phyloP scores from a whole-genome alignment of 2,329 filamentous ascomycete genomes.

The Aspergillus chevalieri region DNA sequence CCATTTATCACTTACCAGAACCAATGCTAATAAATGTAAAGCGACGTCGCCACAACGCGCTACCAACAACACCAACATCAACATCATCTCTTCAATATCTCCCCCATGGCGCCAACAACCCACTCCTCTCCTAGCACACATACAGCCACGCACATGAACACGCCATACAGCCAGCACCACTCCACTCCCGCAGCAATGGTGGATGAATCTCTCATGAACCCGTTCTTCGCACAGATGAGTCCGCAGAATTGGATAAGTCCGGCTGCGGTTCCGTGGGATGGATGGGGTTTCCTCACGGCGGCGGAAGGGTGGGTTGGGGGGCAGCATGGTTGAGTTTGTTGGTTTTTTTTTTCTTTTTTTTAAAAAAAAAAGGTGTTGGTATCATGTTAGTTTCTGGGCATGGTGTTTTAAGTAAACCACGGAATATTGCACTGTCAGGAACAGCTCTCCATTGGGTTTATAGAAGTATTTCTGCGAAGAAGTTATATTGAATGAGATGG shows the following conservation, averaged over 20 bases:
- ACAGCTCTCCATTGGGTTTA: too few relatives aligned
- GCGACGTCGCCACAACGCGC: slow-evolving; percentile 19
- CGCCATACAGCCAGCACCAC: background rate
- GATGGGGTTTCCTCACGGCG: slow-evolving; percentile 7
- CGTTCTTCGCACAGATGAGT: slow-evolving; percentile 20
- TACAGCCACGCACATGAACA: background rate
- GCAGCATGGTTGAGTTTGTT: background rate
- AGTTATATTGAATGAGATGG: too few relatives aligned
- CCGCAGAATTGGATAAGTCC: slow-evolving; percentile 30
- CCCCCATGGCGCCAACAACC: slow-evolving; percentile 10
- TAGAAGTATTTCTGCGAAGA: too few relatives aligned
- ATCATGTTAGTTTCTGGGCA: too few relatives aligned
- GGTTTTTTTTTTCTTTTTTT: background rate
- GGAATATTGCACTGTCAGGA: too few relatives aligned
- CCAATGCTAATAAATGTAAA: slow-evolving; percentile 7
- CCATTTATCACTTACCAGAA: background rate
- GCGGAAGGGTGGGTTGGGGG: background rate
- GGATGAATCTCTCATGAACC: background rate
- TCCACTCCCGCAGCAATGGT: background rate
- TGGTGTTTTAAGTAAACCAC: too few relatives aligned
- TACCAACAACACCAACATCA: slow-evolving; percentile 6
- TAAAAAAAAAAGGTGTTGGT: too few relatives aligned
- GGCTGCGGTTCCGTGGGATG: slow-evolving; percentile 24
- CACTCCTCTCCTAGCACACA: slow-evolving; percentile 8
- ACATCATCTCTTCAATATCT: slow-evolving; percentile 5